Conservation (phyloP, 169 alveolate genomes). For the Eimeria tenella region DNA sequence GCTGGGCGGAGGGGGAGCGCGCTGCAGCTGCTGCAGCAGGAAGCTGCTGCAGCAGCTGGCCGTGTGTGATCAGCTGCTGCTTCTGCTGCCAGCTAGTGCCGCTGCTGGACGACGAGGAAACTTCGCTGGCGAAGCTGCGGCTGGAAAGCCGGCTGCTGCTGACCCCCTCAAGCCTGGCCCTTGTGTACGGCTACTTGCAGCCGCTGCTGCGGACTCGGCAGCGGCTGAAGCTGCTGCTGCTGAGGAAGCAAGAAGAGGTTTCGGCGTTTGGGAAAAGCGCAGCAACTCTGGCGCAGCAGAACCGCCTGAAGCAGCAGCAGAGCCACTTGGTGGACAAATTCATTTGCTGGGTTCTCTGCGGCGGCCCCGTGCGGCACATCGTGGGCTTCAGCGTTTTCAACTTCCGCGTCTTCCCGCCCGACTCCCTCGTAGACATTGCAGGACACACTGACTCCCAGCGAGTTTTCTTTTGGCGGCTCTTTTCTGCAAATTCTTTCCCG, state of each 20-base stretch:
- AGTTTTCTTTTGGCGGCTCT: constrained; percentile 50
- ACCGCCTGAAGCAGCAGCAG: constrained; percentile 67
- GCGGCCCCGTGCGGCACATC: constrained; percentile 58
- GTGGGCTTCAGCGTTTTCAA: constrained; percentile 53
- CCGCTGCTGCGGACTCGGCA: constrained; percentile 65
- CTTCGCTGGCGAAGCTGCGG: constrained; percentile 57
- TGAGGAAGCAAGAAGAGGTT: constrained; percentile 45
- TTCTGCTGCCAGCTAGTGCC: constrained; percentile 30
- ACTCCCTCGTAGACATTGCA: constrained; percentile 45
- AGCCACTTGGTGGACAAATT: constrained; percentile 56
- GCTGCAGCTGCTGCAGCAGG: not conserved
- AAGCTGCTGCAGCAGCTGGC: constrained; percentile 41
- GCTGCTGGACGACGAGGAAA: constrained; percentile 26
- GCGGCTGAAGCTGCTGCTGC: not conserved
- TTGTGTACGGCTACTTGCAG: constrained; percentile 47
- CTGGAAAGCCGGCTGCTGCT: constrained; percentile 55
- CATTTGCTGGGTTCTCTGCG: constrained; percentile 46
- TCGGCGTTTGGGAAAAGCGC: not conserved
- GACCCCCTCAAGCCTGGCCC: constrained; percentile 58
- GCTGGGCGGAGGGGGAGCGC: not conserved
- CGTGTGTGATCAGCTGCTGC: constrained; percentile 46
- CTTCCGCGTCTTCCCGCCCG: constrained; percentile 25
- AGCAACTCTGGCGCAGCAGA: constrained; percentile 42
- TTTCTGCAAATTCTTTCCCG: constrained; percentile 21
- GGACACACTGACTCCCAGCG: constrained; percentile 70